Base-by-base conservation (phyloP, 345 rosid species). In the Pelargonium nanum region DNA sequence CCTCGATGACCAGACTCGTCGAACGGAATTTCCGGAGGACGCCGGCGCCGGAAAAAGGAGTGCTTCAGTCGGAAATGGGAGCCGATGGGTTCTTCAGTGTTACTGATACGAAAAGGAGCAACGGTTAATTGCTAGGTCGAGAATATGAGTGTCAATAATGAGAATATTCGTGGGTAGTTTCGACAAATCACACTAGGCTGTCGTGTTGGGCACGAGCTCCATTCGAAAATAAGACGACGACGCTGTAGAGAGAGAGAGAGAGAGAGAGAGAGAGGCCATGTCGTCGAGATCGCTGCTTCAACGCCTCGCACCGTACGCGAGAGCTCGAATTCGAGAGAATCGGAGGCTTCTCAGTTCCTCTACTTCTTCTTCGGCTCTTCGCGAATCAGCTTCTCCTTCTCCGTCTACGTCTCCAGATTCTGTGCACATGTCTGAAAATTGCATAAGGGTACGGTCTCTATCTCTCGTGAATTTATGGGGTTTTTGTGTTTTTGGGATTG, bases 211-310 rank as follows among this genome's bases (percentile, higher is more conserved):
- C 45, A 5, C 45, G 13, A 34, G 45, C 17, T 12, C 32, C 7
- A 28, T 28, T 2, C 32, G n/a, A n/a, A n/a, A n/a, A n/a, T n/a
- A n/a, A 40, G 48, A 40, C 48, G 48, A 40, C 48, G 45, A 28
- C 45, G 48, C 48, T 9, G 48, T n/a, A n/a, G n/a, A n/a, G n/a
- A n/a, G n/a, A n/a, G n/a, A n/a, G n/a, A n/a, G n/a, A n/a, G n/a
- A n/a, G n/a, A n/a, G n/a, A n/a, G n/a, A n/a, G n/a, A n/a, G n/a
- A n/a, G n/a, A n/a, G 15, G 15, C n/a, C 51, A 53, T 55, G 65
- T 85, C 84, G 85, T 80, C 88, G 73, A 74, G 77, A 68, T 78
- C 86, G 61, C 28, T 89, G 61, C 59, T 86, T 65, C 75, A 69
- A 51, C 84, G 87, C 64, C 0, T 84, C 48, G 65, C 60, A 28